Base-by-base conservation (phyloP, 2,329 filamentous ascomycete species). In the Dactylella cylindrospora region DNA sequence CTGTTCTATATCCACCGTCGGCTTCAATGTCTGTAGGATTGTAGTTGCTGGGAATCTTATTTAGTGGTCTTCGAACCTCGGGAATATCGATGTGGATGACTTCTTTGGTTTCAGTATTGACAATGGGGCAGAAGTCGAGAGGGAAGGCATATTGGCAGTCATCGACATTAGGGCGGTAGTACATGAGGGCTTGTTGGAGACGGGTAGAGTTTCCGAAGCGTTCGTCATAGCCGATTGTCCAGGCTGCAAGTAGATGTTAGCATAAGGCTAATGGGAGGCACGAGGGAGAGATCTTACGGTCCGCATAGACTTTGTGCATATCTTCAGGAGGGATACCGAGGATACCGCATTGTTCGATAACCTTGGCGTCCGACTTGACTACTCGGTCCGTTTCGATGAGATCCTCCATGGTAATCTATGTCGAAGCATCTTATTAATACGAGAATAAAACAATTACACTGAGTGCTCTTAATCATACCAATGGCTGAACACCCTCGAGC, bases 281-380 rank as follows among this genome's bases (percentile, higher is more conserved):
- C 17, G n/a, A 32, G 32, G n/a, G 23, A n/a, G 28, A 22, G 3
- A 28, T 78, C 80, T 74, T 71, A 79, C 82, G 89, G 71, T 96
- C 90, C 73, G 90, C 95, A 76, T 94, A 95, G 40, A 96, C 88
- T 74, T 95, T 95, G 77, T 93, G 77, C 90, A 96, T 95, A 62
- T 95, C 87, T 67, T 86, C 79, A 53, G 79, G 79, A 9, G 88
- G 81, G 61, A 96, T 88, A 1, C 90, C 90, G 59, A 89, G 80
- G 60, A 95, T 80, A 5, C 80, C 81, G 70, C 90, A 96, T 73
- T 95, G 90, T 73, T 95, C 88, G 67, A 95, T 93, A 61, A 95
- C 89, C 69, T 85, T 86, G 10, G 87, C 82, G 70, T 95, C 88
- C 68, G 83, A 84, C 66, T 90, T 82, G 60, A 83, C 81, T 38